Conservation (phyloP, 768 basidiomycete genomes). For the Galerina marginata region DNA sequence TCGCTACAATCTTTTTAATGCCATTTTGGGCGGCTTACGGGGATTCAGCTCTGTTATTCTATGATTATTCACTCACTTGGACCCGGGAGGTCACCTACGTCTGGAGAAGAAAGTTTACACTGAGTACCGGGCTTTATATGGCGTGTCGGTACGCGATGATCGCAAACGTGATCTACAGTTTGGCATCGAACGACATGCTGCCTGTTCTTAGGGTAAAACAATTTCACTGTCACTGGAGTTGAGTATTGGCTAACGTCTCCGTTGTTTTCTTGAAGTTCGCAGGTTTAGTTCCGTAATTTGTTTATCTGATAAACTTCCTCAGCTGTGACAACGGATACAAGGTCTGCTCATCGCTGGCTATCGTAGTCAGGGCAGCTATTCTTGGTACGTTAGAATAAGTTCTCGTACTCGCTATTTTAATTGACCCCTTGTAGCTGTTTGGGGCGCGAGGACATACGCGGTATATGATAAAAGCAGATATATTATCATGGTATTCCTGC, state of each 20-base stretch:
- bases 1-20: neutral
- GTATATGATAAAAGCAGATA: neutral
- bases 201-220: too few relatives aligned
- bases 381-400: neutral
- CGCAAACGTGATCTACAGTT: constrained; percentile 1
- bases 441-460: constrained; percentile 2
- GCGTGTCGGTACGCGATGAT: constrained; percentile 10
- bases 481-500: neutral
- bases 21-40: neutral
- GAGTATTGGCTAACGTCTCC: too few relatives aligned
- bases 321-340: constrained; percentile 13
- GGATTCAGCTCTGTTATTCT: constrained; percentile 6
- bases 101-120: constrained; percentile 1
- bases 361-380: constrained; percentile 7
- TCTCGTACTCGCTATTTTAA: neutral
- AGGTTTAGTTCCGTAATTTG: neutral
- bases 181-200: neutral
- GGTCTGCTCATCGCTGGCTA: constrained; percentile 4
- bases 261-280: too few relatives aligned
- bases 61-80: constrained; percentile 11
- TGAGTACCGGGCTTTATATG: constrained; percentile 6
- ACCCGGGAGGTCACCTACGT: constrained; percentile 8
- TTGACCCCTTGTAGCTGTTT: neutral
- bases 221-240: too few relatives aligned
- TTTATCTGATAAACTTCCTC: neutral